phyloP scores from a whole-genome alignment of 179 eudicot species.

The Beta lomatogona region DNA sequence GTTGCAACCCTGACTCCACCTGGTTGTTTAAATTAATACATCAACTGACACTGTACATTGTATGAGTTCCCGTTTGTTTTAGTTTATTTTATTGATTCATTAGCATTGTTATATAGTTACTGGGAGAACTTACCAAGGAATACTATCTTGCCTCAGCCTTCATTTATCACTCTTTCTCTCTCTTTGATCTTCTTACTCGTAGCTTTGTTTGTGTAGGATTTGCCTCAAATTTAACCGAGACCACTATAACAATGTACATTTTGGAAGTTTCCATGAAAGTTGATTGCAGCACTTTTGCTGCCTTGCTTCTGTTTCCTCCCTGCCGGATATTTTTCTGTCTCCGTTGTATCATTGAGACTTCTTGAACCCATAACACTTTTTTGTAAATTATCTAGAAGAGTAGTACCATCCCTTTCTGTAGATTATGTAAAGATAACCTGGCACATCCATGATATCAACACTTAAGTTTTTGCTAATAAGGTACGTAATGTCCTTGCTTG shows the following conservation, averaged over 20 bases:
- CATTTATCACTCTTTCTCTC: background rate
- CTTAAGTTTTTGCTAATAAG: background rate
- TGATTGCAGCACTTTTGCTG: conserved; percentile 3
- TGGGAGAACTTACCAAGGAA: background rate
- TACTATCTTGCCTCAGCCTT: background rate
- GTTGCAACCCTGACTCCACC: background rate
- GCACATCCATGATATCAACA: conserved; percentile 1
- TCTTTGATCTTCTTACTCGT: background rate
- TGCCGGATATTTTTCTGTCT: background rate
- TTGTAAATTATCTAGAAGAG: background rate
- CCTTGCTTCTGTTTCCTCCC: conserved; percentile 4
- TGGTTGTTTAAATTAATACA: conserved; percentile 4
- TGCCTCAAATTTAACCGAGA: background rate
- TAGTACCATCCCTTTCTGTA: background rate
- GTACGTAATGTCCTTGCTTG: conserved; percentile 2
- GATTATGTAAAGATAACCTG: background rate
- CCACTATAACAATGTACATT: background rate
- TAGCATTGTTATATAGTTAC: background rate
- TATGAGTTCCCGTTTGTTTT: background rate
- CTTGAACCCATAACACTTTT: background rate
- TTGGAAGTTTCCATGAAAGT: background rate
- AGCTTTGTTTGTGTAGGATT: conserved; percentile 9
- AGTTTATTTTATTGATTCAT: background rate
- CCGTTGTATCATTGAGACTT: background rate
- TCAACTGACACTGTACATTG: background rate